Evolutionary conservation across 140 eudicot species (phyloP).

Genomic region (Ambrosia hybrid): DNA sequence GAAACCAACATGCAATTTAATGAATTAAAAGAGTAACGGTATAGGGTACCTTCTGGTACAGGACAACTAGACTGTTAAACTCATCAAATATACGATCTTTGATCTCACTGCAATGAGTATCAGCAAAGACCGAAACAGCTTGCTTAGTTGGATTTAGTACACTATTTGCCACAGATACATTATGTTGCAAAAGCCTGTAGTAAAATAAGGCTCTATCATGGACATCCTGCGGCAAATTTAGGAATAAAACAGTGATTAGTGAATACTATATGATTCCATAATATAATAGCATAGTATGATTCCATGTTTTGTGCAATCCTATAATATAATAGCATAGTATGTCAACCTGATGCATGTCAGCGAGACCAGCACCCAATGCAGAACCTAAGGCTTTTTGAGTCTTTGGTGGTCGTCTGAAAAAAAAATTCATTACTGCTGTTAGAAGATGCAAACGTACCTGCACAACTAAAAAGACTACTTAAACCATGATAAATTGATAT

Average conservation of each 20-base stretch:
- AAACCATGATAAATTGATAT: not conserved
- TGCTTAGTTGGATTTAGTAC: constrained; percentile 93
- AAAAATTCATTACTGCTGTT: constrained; percentile 92
- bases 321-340: not conserved
- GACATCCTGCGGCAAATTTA: constrained; percentile 71
- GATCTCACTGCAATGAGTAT: constrained; percentile 84
- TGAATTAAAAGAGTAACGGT: not conserved
- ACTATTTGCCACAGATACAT: constrained; percentile 64
- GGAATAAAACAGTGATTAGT: constrained; percentile 1
- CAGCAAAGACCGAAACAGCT: constrained; percentile 97
- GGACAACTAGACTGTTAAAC: constrained; percentile 84
- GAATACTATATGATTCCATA: not conserved
- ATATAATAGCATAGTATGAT: too few relatives aligned
- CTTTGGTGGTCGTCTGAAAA: constrained; percentile 89
- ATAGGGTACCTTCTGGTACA: constrained; percentile 83
- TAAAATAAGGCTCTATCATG: constrained; percentile 93
- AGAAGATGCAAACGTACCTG: constrained; percentile 98
- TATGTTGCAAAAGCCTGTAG: constrained; percentile 84
- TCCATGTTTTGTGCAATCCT: not conserved
- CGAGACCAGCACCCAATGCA: constrained; percentile 82
- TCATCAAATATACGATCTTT: constrained; percentile 97
- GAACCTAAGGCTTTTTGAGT: constrained; percentile 90
- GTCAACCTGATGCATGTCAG: constrained; percentile 92
- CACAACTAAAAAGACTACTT: constrained; percentile 17
- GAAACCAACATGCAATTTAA: constrained; percentile 1